A percentile compares a stretch with the other conserved stretches of the same genome.
Conservation (phyloP, 148 eudicot genomes). For the Fagopyrum tataricum region DNA sequence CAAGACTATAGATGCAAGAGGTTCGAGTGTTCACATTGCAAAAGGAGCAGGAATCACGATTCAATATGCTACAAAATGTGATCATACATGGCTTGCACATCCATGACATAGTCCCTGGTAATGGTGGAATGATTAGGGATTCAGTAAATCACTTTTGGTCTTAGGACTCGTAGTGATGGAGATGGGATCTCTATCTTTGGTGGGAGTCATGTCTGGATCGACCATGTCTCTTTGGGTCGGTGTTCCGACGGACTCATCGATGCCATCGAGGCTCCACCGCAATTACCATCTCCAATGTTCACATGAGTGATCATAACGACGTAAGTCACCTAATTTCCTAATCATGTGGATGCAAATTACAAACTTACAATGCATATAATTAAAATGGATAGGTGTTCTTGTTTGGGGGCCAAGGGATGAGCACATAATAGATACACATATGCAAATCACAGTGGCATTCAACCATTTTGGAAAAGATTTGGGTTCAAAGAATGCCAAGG, state of each 20-base stretch:
- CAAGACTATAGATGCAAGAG: conserved; percentile 72
- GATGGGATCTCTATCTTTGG: conserved; percentile 53
- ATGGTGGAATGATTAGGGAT: conserved; percentile 49
- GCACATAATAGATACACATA: conserved; percentile 29
- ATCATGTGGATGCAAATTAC: too few relatives aligned
- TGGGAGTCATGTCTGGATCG: conserved; percentile 45
- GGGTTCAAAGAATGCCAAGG: conserved; percentile 61
- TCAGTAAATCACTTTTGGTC: conserved; percentile 38
- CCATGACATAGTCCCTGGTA: conserved; percentile 31
- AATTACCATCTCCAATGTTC: conserved; percentile 57
- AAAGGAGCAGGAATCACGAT: conserved; percentile 49
- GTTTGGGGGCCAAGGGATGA: conserved; percentile 49
- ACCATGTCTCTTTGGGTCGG: conserved; percentile 49
- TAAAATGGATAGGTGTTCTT: conserved; percentile 21
- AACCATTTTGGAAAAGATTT: conserved; percentile 62
- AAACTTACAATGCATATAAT: too few relatives aligned
- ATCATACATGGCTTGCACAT: conserved; percentile 61
- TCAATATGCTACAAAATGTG: conserved; percentile 42
- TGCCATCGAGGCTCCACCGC: conserved; percentile 52
- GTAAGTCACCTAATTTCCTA: conserved; percentile 14
- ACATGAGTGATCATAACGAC: conserved; percentile 56
- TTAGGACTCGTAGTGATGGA: conserved; percentile 49
- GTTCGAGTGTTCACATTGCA: conserved; percentile 38
- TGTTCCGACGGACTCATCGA: conserved; percentile 55
- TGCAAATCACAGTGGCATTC: conserved; percentile 70